phyloP scores from a whole-genome alignment of 192 early-diverging fungal genomes.

The Spizellomyces sp. region DNA sequence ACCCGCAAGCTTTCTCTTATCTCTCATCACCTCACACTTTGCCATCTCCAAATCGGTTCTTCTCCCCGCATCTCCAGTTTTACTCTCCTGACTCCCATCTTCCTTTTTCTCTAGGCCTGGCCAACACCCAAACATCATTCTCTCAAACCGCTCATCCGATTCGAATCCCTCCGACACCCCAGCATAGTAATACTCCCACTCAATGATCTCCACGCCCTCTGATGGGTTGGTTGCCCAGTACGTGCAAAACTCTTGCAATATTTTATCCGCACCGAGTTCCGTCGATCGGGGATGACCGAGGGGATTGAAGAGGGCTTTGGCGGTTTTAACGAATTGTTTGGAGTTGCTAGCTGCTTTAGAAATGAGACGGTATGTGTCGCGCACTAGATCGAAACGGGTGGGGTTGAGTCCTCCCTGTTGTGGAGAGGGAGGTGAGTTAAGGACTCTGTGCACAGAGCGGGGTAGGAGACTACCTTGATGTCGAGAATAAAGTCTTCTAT shows the following conservation, averaged over 20 bases:
- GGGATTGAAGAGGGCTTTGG: conserved; percentile 24
- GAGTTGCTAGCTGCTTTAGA: not conserved
- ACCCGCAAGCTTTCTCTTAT: conserved; percentile 2
- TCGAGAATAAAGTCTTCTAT: conserved; percentile 20
- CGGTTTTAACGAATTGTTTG: conserved; percentile 10
- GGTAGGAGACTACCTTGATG: conserved; percentile 14
- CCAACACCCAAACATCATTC: conserved; percentile 26
- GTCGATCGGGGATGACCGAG: conserved; percentile 29
- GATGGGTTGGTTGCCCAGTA: conserved; percentile 3
- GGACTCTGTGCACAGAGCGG: not conserved
- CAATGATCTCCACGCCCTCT: conserved; percentile 21
- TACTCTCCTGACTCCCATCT: not conserved
- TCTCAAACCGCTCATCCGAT: conserved; percentile 28
- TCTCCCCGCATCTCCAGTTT: not conserved
- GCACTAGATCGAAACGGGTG: conserved; percentile 15
- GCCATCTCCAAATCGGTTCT: not conserved
- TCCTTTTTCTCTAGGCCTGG: conserved; percentile 8
- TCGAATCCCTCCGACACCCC: conserved; percentile 11
- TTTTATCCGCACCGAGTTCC: conserved; percentile 15
- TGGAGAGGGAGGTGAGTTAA: not conserved
- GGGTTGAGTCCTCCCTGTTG: conserved; percentile 25
- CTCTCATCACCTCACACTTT: not conserved
- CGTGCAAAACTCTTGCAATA: conserved; percentile 11
- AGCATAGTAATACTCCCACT: conserved; percentile 32
- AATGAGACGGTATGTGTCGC: conserved; percentile 10